Percentiles rank a stretch among this genome's conserved stretches.
These are phyloP conservation scores for Candolleomyces aberdarensis DNA, from an alignment of 768 basidiomycete genomes.

Conservation along the genomic window DNA sequence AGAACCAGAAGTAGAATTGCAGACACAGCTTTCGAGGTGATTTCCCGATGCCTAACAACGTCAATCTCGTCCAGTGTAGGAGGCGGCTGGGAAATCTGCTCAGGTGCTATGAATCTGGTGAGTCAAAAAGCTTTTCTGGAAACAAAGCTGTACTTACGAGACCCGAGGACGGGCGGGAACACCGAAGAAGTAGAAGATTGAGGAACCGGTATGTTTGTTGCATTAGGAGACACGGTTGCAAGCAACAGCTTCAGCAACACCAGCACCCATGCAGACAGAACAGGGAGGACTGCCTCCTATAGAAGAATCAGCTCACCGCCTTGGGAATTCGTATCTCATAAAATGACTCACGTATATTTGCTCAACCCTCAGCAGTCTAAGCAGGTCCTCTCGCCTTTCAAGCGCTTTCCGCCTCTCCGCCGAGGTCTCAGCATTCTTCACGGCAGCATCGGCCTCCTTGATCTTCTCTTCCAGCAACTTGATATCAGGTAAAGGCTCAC, in stretches of 20 bases:
- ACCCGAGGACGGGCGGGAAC: constrained; percentile 69
- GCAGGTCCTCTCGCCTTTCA: constrained; percentile 74
- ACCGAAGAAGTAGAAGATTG: constrained; percentile 66
- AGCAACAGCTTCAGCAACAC: constrained; percentile 90
- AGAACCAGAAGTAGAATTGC: constrained; percentile 86
- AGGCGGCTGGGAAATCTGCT: constrained; percentile 60
- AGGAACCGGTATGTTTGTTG: constrained; percentile 51
- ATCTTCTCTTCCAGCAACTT: constrained; percentile 72
- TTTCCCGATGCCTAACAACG: constrained; percentile 91
- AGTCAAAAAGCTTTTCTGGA: not conserved
- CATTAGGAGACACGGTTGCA: constrained; percentile 86
- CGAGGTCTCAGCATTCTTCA: constrained; percentile 46
- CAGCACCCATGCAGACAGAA: constrained; percentile 86
- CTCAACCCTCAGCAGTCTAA: constrained; percentile 87
- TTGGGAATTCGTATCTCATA: not conserved
- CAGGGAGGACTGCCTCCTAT: constrained; percentile 80
- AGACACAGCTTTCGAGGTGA: constrained; percentile 95
- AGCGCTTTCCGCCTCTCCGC: constrained; percentile 60
- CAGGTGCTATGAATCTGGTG: constrained; percentile 41
- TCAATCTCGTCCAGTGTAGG: constrained; percentile 90
- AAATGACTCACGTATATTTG: constrained; percentile 78
- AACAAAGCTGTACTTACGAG: constrained; percentile 40
- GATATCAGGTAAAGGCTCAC: constrained; percentile 70
- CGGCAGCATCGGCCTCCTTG: constrained; percentile 53
- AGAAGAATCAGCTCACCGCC: not conserved